Evolutionary conservation across 148 eudicot genomes (phyloP), one percentile per base, ranked within the genome.

Genomic region (Camellia japonica): DNA sequence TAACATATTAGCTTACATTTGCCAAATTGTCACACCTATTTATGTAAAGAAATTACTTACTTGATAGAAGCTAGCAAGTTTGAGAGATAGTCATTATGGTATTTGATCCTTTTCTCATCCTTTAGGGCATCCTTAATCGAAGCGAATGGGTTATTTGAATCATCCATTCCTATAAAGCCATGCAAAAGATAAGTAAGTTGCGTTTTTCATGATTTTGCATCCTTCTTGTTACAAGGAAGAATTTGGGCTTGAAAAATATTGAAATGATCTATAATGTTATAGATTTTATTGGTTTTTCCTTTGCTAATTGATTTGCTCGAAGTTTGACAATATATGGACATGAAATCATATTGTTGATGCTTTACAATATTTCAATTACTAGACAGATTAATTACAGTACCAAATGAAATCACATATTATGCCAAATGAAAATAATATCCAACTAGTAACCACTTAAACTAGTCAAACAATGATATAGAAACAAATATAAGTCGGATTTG

Each of bases 81-180:
- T 63, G 90, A 82, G 42, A 96, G 93, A 81, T 96, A 96, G 83
- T 87, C 97, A 64, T 83, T 88, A 79, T 90, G 89, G 77, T 96
- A 96, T 60, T 87, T 87, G 83, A 96, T 89, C 82, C 99, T 88
- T 78, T 95, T 93, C 61, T 77, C 81, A 74, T 95, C 98, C 56
- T 93, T 96, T 0, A 92, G 88, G 62, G 93, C 90, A 16, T 85
- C 82, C 16, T 91, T 79, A 15, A 79, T 80, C 0, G 99, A 73
- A 23, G 9, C 80, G 9, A 88, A 70, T 15, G 82, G 85, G 85
- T 38, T 82, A 67, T 92, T 92, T 54, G 88, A 60, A 84, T 96
- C 98, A 86, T 96, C 98, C 97, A 94, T 92, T 38, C 98, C 99
- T 94, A 85, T 51, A 83, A 66, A 69, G 13, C 47, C 23, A 30